Percentiles rank a stretch among this genome's conserved stretches.
These are phyloP conservation scores for Leersia perrieri DNA, from an alignment of 176 grass and related monocot genomes.

Conservation along the genomic window DNA sequence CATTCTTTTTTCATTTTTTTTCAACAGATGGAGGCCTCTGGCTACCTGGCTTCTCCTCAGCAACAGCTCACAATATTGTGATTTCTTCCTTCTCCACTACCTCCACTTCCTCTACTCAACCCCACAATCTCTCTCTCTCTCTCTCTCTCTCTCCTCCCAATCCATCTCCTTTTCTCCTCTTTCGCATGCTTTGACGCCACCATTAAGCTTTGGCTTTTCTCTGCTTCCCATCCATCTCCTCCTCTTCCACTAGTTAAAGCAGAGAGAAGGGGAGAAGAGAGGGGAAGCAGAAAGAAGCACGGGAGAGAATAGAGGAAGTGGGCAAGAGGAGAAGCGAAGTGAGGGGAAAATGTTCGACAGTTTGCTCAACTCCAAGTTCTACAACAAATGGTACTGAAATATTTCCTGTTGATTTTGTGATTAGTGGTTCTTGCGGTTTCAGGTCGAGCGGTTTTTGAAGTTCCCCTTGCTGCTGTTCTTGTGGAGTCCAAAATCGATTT, in stretches of 20 bases:
- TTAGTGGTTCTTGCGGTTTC: conserved; percentile 3
- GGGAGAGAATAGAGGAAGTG: neutral
- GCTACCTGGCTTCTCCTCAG: conserved; percentile 37
- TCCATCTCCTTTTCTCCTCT: conserved; percentile 32
- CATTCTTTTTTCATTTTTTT: neutral
- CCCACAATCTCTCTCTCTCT: conserved; percentile 13
- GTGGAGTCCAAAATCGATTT: neutral
- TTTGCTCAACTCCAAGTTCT: conserved; percentile 80
- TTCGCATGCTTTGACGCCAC: conserved; percentile 53
- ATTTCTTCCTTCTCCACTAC: conserved; percentile 44
- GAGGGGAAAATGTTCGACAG: conserved; percentile 62
- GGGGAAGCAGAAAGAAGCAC: neutral
- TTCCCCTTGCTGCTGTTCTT: neutral
- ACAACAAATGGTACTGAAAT: conserved; percentile 64
- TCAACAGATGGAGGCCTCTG: neutral
- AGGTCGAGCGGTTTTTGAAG: neutral
- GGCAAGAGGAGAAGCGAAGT: neutral
- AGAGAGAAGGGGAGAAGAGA: neutral
- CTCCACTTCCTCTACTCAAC: neutral
- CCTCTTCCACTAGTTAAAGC: conserved; percentile 9
- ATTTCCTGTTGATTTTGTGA: neutral
- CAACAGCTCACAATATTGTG: conserved; percentile 51
- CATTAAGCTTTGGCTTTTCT: conserved; percentile 37
- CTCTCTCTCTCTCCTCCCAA: neutral
- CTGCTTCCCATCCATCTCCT: neutral